phyloP scores from a whole-genome alignment of 352 stramenopile species.

The Pythium graminicola region DNA sequence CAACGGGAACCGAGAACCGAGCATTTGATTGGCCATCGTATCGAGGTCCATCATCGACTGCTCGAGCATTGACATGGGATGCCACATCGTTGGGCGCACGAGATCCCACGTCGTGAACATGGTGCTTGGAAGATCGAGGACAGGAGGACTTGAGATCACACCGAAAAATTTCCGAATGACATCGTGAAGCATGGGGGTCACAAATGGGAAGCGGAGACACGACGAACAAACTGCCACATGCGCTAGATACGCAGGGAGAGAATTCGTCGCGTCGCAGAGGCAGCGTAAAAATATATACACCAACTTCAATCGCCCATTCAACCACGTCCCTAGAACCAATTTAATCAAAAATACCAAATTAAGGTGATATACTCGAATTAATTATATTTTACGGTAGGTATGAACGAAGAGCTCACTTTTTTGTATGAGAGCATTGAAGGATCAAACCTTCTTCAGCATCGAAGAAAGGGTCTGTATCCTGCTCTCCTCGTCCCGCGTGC shows the following conservation, averaged over 20 bases:
- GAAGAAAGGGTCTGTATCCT: not conserved
- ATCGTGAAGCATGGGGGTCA: not conserved
- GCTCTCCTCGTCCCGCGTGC: not conserved
- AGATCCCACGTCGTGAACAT: conserved; percentile 77
- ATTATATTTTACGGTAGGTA: not conserved
- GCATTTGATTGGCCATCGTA: conserved; percentile 38
- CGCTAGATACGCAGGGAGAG: not conserved
- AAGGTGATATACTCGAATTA: not conserved
- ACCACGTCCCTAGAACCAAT: not conserved
- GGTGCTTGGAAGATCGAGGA: not conserved
- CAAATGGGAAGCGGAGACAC: not conserved
- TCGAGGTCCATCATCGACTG: conserved; percentile 76
- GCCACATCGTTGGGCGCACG: conserved; percentile 67
- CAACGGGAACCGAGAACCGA: conserved; percentile 24
- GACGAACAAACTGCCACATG: conserved; percentile 3
- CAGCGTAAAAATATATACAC: too few species aligned
- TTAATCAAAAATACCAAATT: conserved; percentile 1
- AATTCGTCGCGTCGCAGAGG: not conserved
- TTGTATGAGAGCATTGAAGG: not conserved
- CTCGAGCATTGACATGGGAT: conserved; percentile 75
- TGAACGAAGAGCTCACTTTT: not conserved
- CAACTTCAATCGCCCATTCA: not conserved
- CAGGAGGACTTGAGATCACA: not conserved
- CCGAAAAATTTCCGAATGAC: conserved; percentile 2
- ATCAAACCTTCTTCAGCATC: not conserved